These are phyloP conservation scores for Yamadazyma epiphylla DNA, from an alignment of 1,139 yeast species.

Conservation along the genomic window DNA sequence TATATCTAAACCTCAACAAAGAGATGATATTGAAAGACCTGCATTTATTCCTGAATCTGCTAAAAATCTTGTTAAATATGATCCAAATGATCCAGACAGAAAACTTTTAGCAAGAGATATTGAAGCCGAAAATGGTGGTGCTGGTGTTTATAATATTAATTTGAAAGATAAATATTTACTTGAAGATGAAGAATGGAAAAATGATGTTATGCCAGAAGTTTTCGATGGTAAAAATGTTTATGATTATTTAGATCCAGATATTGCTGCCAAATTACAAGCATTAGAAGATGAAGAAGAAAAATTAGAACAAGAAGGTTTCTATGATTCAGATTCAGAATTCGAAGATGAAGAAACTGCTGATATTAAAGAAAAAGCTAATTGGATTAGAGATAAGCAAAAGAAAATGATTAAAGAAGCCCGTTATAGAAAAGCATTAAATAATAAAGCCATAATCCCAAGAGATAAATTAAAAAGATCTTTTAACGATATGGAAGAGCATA, in stretches of 20 bases:
- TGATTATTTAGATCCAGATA: slow-evolving; percentile 96
- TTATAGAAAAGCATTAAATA: slow-evolving; percentile 81
- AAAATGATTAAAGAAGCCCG: slow-evolving; percentile 87
- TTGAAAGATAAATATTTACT: slow-evolving; percentile 85
- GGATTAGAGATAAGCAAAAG: slow-evolving; percentile 96
- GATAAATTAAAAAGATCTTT: slow-evolving; percentile 76
- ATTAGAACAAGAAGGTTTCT: slow-evolving; percentile 91
- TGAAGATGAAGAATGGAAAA: slow-evolving; percentile 97
- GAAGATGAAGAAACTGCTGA: slow-evolving; percentile 64
- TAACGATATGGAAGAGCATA: slow-evolving; percentile 79
- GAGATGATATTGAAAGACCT: slow-evolving; percentile 81
- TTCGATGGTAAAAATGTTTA: slow-evolving; percentile 95
- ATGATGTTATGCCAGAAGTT: slow-evolving; percentile 94
- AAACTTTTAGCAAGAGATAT: slow-evolving; percentile 80
- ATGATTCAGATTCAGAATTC: slow-evolving; percentile 81
- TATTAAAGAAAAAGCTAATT: slow-evolving; percentile 78
- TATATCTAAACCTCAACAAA: slow-evolving; percentile 82
- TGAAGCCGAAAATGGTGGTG: slow-evolving; percentile 96
- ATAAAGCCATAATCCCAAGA: slow-evolving; percentile 91
- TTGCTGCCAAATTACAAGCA: slow-evolving; percentile 87
- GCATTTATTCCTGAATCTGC: slow-evolving; percentile 81
- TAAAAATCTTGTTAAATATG: slow-evolving; percentile 59
- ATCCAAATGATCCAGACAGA: slow-evolving; percentile 77
- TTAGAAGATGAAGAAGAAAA: slow-evolving; percentile 96
- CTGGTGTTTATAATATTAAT: slow-evolving; percentile 94